Conservation (phyloP, 345 rosid species). For the Pugionium dolabratum region DNA sequence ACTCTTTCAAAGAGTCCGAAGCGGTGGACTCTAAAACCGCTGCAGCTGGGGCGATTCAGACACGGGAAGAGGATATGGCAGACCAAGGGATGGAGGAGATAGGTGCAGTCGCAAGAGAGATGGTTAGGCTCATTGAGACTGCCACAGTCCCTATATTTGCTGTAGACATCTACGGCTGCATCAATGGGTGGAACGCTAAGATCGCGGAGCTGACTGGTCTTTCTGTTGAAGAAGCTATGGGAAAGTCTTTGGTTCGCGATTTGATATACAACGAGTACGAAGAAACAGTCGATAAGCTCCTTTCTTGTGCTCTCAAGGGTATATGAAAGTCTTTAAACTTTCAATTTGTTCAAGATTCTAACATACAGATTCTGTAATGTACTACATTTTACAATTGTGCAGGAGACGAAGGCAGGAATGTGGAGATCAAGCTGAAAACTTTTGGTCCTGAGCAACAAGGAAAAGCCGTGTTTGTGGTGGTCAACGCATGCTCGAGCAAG, state of each 20-base stretch:
- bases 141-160: slow-evolving; percentile 99
- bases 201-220: slow-evolving; percentile 88
- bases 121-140: slow-evolving; percentile 97
- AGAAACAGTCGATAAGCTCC: slow-evolving; percentile 74
- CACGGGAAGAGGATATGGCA: slow-evolving; percentile 56
- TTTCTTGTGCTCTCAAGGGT: slow-evolving; percentile 80
- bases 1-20: slow-evolving; percentile 79
- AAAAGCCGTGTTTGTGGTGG: slow-evolving; percentile 79
- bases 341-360: not conserved
- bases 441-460: slow-evolving; percentile 58
- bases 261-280: slow-evolving; percentile 74
- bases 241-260: slow-evolving; percentile 82
- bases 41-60: slow-evolving; percentile 44
- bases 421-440: slow-evolving; percentile 87
- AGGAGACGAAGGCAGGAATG: slow-evolving; percentile 90
- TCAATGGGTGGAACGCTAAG: slow-evolving; percentile 98
- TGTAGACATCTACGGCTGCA: slow-evolving; percentile 72
- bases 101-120: slow-evolving; percentile 96
- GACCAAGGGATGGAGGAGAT: slow-evolving; percentile 87
- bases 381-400: slow-evolving; percentile 35
- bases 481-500: slow-evolving; percentile 93
- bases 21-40: slow-evolving; percentile 71
- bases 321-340: slow-evolving; percentile 35
- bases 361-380: not conserved
- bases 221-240: slow-evolving; percentile 92